Evolutionary conservation across 1,139 yeast species (phyloP).

Genomic region (Lodderomyces jiufengensis): DNA sequence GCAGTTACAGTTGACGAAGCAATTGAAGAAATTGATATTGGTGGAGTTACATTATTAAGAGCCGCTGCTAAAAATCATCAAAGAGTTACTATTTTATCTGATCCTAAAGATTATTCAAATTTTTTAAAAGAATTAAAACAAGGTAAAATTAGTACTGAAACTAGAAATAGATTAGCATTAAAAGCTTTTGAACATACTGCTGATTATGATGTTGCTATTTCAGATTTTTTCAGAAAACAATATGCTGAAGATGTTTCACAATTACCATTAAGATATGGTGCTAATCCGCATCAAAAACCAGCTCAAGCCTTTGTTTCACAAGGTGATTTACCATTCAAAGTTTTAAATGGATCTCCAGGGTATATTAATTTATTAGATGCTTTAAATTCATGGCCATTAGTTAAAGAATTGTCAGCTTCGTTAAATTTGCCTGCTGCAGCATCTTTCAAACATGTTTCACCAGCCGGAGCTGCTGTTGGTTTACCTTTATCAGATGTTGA

Average conservation of each 20-base stretch:
- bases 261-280: slow-evolving; percentile 95
- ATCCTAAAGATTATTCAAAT: slow-evolving; percentile 86
- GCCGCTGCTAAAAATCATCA: slow-evolving; percentile 99
- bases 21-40: slow-evolving; percentile 96
- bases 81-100: slow-evolving; percentile 91
- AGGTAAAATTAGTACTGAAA: slow-evolving; percentile 69
- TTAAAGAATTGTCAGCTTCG: slow-evolving; percentile 91
- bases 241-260: slow-evolving; percentile 88
- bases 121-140: slow-evolving; percentile 74
- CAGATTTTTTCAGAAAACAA: slow-evolving; percentile 96
- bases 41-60: slow-evolving; percentile 94
- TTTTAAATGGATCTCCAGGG: slow-evolving; percentile 92
- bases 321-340: slow-evolving; percentile 92
- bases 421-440: slow-evolving; percentile 98
- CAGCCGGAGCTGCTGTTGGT: slow-evolving; percentile 99
- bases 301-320: slow-evolving; percentile 91
- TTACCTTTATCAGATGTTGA: slow-evolving; percentile 85
- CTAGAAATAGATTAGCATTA: slow-evolving; percentile 82
- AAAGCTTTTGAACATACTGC: slow-evolving; percentile 99
- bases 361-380: slow-evolving; percentile 95
- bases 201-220: slow-evolving; percentile 90
- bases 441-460: slow-evolving; percentile 96
- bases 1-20: slow-evolving; percentile 97
- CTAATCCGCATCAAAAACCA: slow-evolving; percentile 98
- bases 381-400: slow-evolving; percentile 97